Evolutionary conservation across 2,329 filamentous ascomycete genomes (phyloP), one percentile per base, ranked within the genome.

Genomic region (Aaosphaeria arxii): DNA sequence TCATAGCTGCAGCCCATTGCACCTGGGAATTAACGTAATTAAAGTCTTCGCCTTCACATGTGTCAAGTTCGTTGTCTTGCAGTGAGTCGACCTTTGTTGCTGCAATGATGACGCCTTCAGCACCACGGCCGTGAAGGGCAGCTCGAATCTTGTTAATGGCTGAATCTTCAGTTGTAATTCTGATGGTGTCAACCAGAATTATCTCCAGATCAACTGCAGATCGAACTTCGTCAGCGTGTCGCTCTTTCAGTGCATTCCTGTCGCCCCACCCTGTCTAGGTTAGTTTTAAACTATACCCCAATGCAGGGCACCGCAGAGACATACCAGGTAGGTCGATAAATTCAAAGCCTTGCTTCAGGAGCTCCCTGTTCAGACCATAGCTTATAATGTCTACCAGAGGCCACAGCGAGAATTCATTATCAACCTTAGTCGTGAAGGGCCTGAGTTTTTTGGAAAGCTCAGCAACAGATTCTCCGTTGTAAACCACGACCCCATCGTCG

Each of bases 31-130:
- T 41, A 41, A n/a, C n/a, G n/a, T n/a, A n/a, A n/a, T n/a, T n/a
- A n/a, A n/a, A n/a, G n/a, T n/a, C n/a, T n/a, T n/a, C n/a, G n/a
- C 53, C 55, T 4, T 13, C 11, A 31, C 47, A 58, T 11, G 52
- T 47, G 1, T 33, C 36, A 1, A 58, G 32, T 30, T 58, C 44
- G 31, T 54, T 50, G 0, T 13, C 35, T 30, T 46, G 50, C 11
- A 55, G 45, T 45, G 61, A 57, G 47, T 63, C 61, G 29, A 62
- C 59, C 43, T 63, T 62, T 0, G 61, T 63, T 1, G 57, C 52
- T 0, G 62, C 48, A 0, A 62, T 13, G 31, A 56, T 62, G 7
- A 63, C 59, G 2, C 54, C 55, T 0, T 41, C 28, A 7, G 46
- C 29, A 1, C 61, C 57, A 40, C 54, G 59, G 40, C 50, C 44